Conservation (phyloP, 1,284 basidiomycete genomes). For the Trametes hirsuta region DNA sequence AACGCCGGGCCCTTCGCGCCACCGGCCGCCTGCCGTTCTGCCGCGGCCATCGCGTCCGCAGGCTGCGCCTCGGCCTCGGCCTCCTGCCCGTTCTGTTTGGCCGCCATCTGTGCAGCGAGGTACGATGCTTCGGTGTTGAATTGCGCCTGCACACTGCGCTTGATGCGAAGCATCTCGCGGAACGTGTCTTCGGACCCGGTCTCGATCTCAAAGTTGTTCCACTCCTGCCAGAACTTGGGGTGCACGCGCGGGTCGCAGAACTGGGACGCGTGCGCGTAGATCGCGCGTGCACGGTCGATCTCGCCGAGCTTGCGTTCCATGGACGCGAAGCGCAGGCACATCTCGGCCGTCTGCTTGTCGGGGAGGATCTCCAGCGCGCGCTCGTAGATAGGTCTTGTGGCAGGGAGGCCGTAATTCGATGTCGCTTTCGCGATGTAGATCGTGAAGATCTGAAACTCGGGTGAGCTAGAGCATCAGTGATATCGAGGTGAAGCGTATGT, state of each 20-base stretch:
- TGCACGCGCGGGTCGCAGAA: conserved; percentile 96
- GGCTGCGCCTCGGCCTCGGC: conserved; percentile 55
- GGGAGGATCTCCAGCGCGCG: conserved; percentile 93
- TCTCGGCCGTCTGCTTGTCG: conserved; percentile 93
- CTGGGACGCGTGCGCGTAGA: conserved; percentile 97
- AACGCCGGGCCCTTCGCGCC: conserved; percentile 41
- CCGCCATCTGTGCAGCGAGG: conserved; percentile 82
- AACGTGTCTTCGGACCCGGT: conserved; percentile 98
- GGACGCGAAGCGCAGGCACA: conserved; percentile 95
- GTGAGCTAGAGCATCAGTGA: background rate
- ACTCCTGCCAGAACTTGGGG: conserved; percentile 93
- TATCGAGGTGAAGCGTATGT: conserved; percentile 27
- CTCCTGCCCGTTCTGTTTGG: conserved; percentile 58
- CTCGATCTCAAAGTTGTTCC: conserved; percentile 98
- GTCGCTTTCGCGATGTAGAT: conserved; percentile 98
- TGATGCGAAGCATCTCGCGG: conserved; percentile 98
- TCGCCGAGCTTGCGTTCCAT: conserved; percentile 98
- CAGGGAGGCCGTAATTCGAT: conserved; percentile 93
- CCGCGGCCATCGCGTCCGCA: conserved; percentile 73
- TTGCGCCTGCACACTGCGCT: conserved; percentile 96
- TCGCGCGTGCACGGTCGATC: conserved; percentile 95
- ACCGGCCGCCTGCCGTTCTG: conserved; percentile 44
- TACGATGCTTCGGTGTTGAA: conserved; percentile 97
- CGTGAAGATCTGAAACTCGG: conserved; percentile 82
- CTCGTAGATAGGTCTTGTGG: conserved; percentile 97